These are phyloP conservation scores for Xylaria hypoxylon DNA, from an alignment of 2,329 filamentous ascomycete genomes.

Conservation along the genomic window DNA sequence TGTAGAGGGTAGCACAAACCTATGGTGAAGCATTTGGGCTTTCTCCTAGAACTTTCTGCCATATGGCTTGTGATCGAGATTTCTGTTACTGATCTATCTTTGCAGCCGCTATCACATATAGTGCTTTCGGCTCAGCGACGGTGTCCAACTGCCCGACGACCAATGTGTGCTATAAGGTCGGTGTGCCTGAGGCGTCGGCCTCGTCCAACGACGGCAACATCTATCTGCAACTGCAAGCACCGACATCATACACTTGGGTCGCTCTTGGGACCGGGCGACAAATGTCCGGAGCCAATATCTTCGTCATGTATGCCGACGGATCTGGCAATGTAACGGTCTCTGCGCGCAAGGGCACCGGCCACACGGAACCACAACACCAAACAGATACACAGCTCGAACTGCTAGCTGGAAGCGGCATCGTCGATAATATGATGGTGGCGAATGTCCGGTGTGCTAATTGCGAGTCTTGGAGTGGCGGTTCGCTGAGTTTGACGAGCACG, in stretches of 20 bases:
- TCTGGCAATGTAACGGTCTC: conserved; percentile 71
- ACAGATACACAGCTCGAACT: conserved; percentile 61
- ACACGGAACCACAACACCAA: conserved; percentile 62
- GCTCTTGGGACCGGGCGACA: conserved; percentile 65
- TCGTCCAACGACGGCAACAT: conserved; percentile 65
- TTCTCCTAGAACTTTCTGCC: no score
- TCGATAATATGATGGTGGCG: conserved; percentile 65
- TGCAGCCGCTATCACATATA: conserved; percentile 43
- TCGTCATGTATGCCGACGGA: conserved; percentile 71
- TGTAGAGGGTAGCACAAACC: neutral
- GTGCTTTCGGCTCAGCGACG: conserved; percentile 44
- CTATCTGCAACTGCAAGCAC: conserved; percentile 70
- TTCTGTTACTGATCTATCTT: conserved; percentile 14
- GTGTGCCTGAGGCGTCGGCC: conserved; percentile 63
- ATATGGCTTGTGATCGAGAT: neutral
- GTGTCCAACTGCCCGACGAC: conserved; percentile 57
- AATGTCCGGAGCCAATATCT: conserved; percentile 71
- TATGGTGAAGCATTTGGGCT: neutral
- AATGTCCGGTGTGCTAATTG: conserved; percentile 69
- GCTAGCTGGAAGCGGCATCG: conserved; percentile 69
- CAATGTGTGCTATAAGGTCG: conserved; percentile 67
- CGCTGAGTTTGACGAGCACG: conserved; percentile 57
- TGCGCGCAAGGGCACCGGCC: conserved; percentile 61
- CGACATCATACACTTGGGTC: conserved; percentile 66
- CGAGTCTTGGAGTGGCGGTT: conserved; percentile 58